Conservation (phyloP, 1,139 yeast species). For the Debaryomyces coudertii region DNA sequence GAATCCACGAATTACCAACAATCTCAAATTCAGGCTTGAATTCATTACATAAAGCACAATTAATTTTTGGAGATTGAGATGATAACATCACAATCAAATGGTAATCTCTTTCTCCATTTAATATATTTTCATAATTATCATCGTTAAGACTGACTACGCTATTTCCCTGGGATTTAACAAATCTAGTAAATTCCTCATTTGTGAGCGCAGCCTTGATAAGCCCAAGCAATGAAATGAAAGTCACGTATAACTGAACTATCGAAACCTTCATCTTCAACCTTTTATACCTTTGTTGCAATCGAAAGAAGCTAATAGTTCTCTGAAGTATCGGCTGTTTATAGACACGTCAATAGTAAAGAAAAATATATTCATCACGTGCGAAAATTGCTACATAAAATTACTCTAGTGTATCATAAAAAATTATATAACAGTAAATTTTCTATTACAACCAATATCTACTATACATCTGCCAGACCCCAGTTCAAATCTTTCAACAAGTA, state of each 20-base stretch:
- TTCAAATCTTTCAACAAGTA: slow-evolving; percentile 54
- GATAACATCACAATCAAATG: slow-evolving; percentile 69
- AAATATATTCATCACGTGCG: background rate
- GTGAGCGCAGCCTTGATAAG: slow-evolving; percentile 32
- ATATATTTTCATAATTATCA: slow-evolving; percentile 56
- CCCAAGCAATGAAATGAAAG: slow-evolving; percentile 18
- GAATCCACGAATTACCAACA: slow-evolving; percentile 61
- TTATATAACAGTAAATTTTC: slow-evolving; percentile 12
- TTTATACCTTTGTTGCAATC: background rate
- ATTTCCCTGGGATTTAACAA: slow-evolving; percentile 24
- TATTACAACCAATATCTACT: slow-evolving; percentile 41
- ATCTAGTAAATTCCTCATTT: slow-evolving; percentile 28
- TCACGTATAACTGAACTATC: slow-evolving; percentile 15
- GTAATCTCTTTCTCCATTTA: slow-evolving; percentile 73
- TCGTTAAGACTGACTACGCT: slow-evolving; percentile 53
- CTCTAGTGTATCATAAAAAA: too few relatives aligned
- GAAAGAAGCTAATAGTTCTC: background rate
- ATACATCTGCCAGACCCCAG: slow-evolving; percentile 43
- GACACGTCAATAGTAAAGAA: slow-evolving; percentile 6
- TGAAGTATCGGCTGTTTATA: background rate
- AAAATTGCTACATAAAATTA: too few relatives aligned
- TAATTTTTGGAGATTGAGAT: slow-evolving; percentile 71
- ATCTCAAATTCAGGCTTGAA: slow-evolving; percentile 66
- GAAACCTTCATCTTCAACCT: slow-evolving; percentile 10
- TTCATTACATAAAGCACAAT: slow-evolving; percentile 75